These are phyloP conservation scores for Thymus quinquecostatus DNA, from an alignment of 257 asterid species.

Conservation along the genomic window DNA sequence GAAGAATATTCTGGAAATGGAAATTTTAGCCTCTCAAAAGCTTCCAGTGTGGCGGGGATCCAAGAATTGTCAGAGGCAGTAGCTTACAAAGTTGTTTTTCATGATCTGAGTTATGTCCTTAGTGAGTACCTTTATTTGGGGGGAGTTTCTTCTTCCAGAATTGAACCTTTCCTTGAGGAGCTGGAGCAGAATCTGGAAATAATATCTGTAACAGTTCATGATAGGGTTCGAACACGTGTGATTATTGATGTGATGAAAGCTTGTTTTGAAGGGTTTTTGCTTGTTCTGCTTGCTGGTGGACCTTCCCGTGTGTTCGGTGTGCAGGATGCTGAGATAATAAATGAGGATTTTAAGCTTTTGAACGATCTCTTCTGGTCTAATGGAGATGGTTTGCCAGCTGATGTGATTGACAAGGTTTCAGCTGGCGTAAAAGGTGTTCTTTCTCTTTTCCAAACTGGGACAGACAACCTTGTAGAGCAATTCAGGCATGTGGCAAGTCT, in stretches of 20 bases:
- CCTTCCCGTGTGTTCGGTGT: conserved; percentile 63
- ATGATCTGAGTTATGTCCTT: conserved; percentile 61
- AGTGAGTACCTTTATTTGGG: conserved; percentile 68
- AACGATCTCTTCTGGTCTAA: conserved; percentile 87
- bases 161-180: conserved; percentile 87
- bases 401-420: conserved; percentile 70
- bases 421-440: conserved; percentile 48
- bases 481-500: conserved; percentile 34
- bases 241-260: conserved; percentile 87
- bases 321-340: conserved; percentile 57
- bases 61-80: conserved; percentile 74
- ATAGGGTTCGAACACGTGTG: conserved; percentile 82
- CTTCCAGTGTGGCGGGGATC: conserved; percentile 78
- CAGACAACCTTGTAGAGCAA: conserved; percentile 62
- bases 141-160: conserved; percentile 68
- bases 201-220: conserved; percentile 74
- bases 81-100: conserved; percentile 76
- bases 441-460: conserved; percentile 56
- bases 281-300: conserved; percentile 85
- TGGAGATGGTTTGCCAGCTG: conserved; percentile 89
- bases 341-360: conserved; percentile 78
- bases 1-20: conserved; percentile 46
- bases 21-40: conserved; percentile 60
- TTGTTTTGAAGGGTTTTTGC: conserved; percentile 77
- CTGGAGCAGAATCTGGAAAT: conserved; percentile 76